Percentiles rank a stretch among this genome's conserved stretches.
phyloP scores from a whole-genome alignment of 441 rosid species.

The Bruguiera hainesii region DNA sequence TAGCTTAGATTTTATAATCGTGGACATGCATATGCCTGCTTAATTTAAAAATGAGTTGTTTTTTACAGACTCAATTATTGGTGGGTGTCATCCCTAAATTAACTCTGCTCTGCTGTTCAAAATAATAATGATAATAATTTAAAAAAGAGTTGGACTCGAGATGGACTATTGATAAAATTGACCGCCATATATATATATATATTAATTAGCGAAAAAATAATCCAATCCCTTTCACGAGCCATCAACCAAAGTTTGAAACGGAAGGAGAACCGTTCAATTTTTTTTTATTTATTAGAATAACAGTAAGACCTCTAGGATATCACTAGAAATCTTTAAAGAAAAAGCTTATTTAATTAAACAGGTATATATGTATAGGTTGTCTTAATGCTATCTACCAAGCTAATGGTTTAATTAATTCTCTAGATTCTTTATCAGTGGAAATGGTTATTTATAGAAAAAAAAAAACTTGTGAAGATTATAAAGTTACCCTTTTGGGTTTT shows the following conservation, averaged over 20 bases:
- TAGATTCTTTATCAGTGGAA: background rate
- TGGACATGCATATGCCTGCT: too few relatives aligned
- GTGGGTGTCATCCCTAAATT: too few relatives aligned
- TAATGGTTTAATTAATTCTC: background rate
- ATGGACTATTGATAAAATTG: too few relatives aligned
- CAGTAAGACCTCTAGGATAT: background rate
- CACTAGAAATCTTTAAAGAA: background rate
- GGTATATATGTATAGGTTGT: background rate
- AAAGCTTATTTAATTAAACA: constrained; percentile 5
- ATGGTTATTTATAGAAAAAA: background rate
- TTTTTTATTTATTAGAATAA: background rate
- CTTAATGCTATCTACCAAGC: too few relatives aligned
- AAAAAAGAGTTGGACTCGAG: too few relatives aligned
- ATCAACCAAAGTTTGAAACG: constrained; percentile 1
- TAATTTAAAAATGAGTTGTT: too few relatives aligned
- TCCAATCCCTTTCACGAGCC: background rate
- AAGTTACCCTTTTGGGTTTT: constrained; percentile 3
- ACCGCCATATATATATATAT: background rate
- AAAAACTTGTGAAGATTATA: background rate
- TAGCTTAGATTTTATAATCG: background rate
- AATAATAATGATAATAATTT: too few relatives aligned
- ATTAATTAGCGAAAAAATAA: background rate
- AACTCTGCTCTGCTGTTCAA: too few relatives aligned
- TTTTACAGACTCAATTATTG: too few relatives aligned
- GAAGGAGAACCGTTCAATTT: constrained; percentile 12